phyloP scores from a whole-genome alignment of 1,284 basidiomycete genomes.

The Ceratobasidium theobromae region DNA sequence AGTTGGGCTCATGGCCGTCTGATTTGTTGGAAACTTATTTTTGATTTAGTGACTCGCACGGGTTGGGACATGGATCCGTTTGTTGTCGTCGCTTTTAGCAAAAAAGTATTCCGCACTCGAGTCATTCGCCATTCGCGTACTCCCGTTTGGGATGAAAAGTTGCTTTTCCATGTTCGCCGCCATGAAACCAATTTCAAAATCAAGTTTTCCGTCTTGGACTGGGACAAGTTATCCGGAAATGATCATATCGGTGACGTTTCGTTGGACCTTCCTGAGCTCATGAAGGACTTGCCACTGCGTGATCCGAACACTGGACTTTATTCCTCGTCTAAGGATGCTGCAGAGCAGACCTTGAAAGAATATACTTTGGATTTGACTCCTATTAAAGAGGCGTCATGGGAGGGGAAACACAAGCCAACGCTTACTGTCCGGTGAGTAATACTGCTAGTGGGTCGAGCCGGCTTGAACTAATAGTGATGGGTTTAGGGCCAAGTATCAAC shows the following conservation, averaged over 20 bases:
- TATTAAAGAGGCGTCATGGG: conserved; percentile 61
- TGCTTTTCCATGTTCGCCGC: conserved; percentile 90
- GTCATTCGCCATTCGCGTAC: conserved; percentile 87
- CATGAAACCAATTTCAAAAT: conserved; percentile 81
- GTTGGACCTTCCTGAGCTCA: conserved; percentile 69
- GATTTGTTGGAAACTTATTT: background rate
- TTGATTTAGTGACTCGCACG: conserved; percentile 66
- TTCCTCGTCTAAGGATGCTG: conserved; percentile 45
- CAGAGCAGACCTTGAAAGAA: conserved; percentile 61
- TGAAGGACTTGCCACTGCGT: conserved; percentile 71
- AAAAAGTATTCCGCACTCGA: conserved; percentile 94
- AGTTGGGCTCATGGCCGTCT: conserved; percentile 42
- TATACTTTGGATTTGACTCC: conserved; percentile 60
- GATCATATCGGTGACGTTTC: conserved; percentile 80
- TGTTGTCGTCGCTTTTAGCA: conserved; percentile 92
- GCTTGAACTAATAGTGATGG: conserved; percentile 31
- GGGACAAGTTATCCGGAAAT: conserved; percentile 91
- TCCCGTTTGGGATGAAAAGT: conserved; percentile 93
- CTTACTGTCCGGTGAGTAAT: conserved; percentile 61
- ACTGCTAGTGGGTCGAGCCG: background rate
- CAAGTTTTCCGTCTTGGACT: conserved; percentile 83
- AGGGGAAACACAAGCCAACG: conserved; percentile 61
- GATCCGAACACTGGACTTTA: conserved; percentile 75
- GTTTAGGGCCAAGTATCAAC: conserved; percentile 86
- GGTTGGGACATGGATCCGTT: conserved; percentile 98